These are phyloP conservation scores for Cyberlindnera suaveolens DNA, from an alignment of 805 yeast species.

Conservation along the genomic window DNA sequence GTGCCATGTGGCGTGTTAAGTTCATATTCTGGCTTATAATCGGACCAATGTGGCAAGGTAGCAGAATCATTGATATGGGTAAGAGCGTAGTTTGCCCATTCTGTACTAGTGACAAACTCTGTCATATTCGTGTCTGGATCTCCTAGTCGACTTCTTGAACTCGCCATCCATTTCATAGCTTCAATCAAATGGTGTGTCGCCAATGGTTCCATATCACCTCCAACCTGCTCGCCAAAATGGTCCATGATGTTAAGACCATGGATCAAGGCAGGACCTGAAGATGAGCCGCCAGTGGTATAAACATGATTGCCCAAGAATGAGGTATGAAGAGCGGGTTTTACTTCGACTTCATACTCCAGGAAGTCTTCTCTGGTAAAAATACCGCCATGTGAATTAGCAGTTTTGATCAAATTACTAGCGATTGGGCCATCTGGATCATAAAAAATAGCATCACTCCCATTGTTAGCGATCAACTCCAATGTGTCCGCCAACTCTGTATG, in stretches of 20 bases:
- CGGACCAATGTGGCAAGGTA: constrained; percentile 61
- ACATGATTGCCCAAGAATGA: constrained; percentile 38
- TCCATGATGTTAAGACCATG: constrained; percentile 68
- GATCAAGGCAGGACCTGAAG: constrained; percentile 77
- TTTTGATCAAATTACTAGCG: constrained; percentile 49
- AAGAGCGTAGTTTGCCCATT: constrained; percentile 51
- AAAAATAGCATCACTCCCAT: constrained; percentile 72
- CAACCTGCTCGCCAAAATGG: constrained; percentile 32
- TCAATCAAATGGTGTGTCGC: constrained; percentile 70
- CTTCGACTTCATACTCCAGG: constrained; percentile 45
- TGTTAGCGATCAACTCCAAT: constrained; percentile 58
- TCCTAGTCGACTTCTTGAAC: constrained; percentile 82
- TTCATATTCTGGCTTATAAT: constrained; percentile 76
- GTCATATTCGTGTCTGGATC: constrained; percentile 45
- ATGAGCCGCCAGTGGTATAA: constrained; percentile 62
- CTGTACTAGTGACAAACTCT: constrained; percentile 30
- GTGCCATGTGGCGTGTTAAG: constrained; percentile 85
- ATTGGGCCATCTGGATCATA: constrained; percentile 80
- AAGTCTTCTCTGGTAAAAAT: constrained; percentile 63
- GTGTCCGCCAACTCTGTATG: constrained; percentile 65
- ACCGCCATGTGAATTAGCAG: constrained; percentile 57
- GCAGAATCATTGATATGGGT: constrained; percentile 44
- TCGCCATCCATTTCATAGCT: constrained; percentile 90
- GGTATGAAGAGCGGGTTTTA: constrained; percentile 35
- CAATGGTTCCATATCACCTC: constrained; percentile 41